These are phyloP conservation scores for Calocybe cyanea DNA, from an alignment of 768 basidiomycete species.

Conservation along the genomic window DNA sequence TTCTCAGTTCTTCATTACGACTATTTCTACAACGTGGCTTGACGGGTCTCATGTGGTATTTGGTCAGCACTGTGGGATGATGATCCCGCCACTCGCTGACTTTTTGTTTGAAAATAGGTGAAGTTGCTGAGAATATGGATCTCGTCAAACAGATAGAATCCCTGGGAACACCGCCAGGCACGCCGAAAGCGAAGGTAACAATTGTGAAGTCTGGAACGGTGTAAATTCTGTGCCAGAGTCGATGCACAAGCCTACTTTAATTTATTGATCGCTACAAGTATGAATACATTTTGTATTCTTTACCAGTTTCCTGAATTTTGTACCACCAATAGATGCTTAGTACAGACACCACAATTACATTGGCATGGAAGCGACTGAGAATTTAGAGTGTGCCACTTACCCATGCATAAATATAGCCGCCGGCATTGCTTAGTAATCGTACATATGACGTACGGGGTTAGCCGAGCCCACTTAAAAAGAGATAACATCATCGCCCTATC, in stretches of 20 bases:
- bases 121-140: conserved; percentile 60
- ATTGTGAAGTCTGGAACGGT: conserved; percentile 37
- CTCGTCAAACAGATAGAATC: conserved; percentile 59
- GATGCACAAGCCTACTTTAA: too few species aligned
- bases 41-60: conserved; percentile 34
- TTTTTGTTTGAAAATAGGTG: conserved; percentile 35
- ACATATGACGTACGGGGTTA: conserved; percentile 13
- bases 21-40: conserved; percentile 61
- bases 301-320: too few species aligned
- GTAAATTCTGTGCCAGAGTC: conserved; percentile 5
- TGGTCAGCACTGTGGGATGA: conserved; percentile 21
- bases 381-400: too few species aligned
- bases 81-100: neutral
- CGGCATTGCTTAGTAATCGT: neutral
- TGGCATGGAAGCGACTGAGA: too few species aligned
- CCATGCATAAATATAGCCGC: neutral
- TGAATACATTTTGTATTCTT: too few species aligned
- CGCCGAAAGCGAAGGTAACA: conserved; percentile 40
- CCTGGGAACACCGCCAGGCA: conserved; percentile 35
- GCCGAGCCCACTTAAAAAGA: conserved; percentile 15
- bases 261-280: too few species aligned
- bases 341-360: too few species aligned
- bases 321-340: too few species aligned
- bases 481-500: conserved; percentile 13
- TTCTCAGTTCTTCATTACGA: conserved; percentile 82